Percentiles rank a stretch among this genome's conserved stretches.
phyloP scores from a whole-genome alignment of 495 filamentous ascomycete genomes.

The Aspergillus avenaceus region DNA sequence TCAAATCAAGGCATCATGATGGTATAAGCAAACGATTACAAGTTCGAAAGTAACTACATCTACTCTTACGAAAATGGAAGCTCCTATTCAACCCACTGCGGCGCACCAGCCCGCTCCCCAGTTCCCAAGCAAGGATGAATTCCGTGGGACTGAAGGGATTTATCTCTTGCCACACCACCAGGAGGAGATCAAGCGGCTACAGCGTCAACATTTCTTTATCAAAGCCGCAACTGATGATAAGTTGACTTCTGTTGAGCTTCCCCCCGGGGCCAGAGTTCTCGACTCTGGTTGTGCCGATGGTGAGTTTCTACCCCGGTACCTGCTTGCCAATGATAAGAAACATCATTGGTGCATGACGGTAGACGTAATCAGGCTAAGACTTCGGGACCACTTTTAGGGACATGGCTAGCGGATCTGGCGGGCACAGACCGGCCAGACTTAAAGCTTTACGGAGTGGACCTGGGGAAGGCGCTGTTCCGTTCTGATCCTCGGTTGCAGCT shows the following conservation, averaged over 20 bases:
- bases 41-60: too few species aligned
- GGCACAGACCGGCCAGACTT: not conserved
- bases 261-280: not conserved
- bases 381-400: too few species aligned
- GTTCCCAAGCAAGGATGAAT: too few species aligned
- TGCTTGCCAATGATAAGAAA: not conserved
- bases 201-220: constrained; percentile 5
- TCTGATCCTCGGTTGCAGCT: constrained; percentile 1
- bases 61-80: not conserved
- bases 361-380: too few species aligned
- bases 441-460: constrained; percentile 1
- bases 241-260: not conserved
- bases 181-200: constrained; percentile 3
- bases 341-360: too few species aligned
- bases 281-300: constrained; percentile 9
- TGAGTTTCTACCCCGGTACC: not conserved
- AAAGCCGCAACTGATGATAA: not conserved
- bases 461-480: constrained; percentile 3
- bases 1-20: too few species aligned
- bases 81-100: not conserved
- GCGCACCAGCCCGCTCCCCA: not conserved
- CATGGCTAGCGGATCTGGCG: constrained; percentile 1
- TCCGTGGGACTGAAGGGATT: constrained; percentile 6
- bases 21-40: too few species aligned
- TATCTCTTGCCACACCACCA: constrained; percentile 8